Evolutionary conservation across 768 basidiomycete genomes (phyloP), one percentile per base, ranked within the genome.

Genomic region (Termitomyces sp.): DNA sequence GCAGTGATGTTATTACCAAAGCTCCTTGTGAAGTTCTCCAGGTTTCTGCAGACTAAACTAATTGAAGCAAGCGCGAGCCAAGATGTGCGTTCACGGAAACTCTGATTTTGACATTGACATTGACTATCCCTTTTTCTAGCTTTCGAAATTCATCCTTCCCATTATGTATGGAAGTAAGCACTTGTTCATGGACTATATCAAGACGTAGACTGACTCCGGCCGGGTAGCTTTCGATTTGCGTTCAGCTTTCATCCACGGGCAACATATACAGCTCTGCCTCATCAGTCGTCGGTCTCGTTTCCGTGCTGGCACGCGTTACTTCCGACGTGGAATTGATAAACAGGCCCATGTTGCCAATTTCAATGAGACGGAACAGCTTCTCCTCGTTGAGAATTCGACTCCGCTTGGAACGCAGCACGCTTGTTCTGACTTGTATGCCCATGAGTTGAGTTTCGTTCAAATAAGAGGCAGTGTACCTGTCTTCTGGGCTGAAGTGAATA

Each of bases 401-500:
- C 76, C 77, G 36, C 74, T 74, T 31, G 79, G 78, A 42, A 73
- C 74, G 31, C 73, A 73, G 45, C 73, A 73, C 17, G 69, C 72
- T 53, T 67, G 73, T 17, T 83, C 83, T 57, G 82, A 82, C 48
- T 66, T 62, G 10, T 83, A 79, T 59, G 82, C 79, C 2, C 77
- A 80, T 14, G 85, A 86, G 71, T 75, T 95, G 66, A 92, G 92
- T 72, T 98, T 91, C 72, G 92, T 95, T 7, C 97, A 99, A 75
- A 94, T 88, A 59, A 81, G 97, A 65, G 97, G 97, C 11, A 96
- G 94, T 66, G 86, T 94, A 5, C 97, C 97, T 0, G 72, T 98
- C 20, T 98, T 90, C 71, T 99, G 97, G 96, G 92, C 93, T 1
- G 96, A 99, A 73, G 79, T 99, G 70, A 98, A 94, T 74, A 98